Evolutionary conservation across 2,329 filamentous ascomycete genomes (phyloP).

Genomic region (Huntiella decipiens): DNA sequence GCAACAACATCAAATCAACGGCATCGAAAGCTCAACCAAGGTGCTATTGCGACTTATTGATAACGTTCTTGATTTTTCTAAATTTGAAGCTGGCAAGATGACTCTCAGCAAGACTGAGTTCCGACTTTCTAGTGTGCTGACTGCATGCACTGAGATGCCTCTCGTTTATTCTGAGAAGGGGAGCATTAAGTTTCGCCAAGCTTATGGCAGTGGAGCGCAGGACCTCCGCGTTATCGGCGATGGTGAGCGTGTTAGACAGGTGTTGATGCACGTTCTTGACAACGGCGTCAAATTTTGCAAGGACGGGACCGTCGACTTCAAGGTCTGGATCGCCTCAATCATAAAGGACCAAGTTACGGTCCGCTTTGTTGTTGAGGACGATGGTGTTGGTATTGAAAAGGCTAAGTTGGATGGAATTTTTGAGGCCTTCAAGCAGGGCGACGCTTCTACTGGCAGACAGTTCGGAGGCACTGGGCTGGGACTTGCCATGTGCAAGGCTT

Average conservation of each 20-base stretch:
- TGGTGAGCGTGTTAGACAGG: constrained; percentile 65
- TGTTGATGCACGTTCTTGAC: constrained; percentile 61
- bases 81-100: constrained; percentile 58
- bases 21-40: constrained; percentile 62
- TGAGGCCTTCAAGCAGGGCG: constrained; percentile 65
- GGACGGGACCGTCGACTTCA: constrained; percentile 47
- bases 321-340: constrained; percentile 43
- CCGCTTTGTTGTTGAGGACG: constrained; percentile 56
- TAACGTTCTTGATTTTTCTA: constrained; percentile 79
- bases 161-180: constrained; percentile 69
- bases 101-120: constrained; percentile 71
- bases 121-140: constrained; percentile 50
- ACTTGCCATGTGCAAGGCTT: constrained; percentile 62
- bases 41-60: constrained; percentile 76
- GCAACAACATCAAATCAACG: constrained; percentile 55
- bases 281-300: constrained; percentile 62
- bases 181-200: constrained; percentile 50
- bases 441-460: constrained; percentile 58
- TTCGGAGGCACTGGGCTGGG: constrained; percentile 66
- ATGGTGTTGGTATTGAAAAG: constrained; percentile 65
- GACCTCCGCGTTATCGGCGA: constrained; percentile 64
- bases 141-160: constrained; percentile 74
- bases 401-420: constrained; percentile 56
- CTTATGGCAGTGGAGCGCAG: constrained; percentile 39
- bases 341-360: constrained; percentile 45